These are phyloP conservation scores for Penicillium goetzii DNA, from an alignment of 495 filamentous ascomycete genomes.

Conservation along the genomic window DNA sequence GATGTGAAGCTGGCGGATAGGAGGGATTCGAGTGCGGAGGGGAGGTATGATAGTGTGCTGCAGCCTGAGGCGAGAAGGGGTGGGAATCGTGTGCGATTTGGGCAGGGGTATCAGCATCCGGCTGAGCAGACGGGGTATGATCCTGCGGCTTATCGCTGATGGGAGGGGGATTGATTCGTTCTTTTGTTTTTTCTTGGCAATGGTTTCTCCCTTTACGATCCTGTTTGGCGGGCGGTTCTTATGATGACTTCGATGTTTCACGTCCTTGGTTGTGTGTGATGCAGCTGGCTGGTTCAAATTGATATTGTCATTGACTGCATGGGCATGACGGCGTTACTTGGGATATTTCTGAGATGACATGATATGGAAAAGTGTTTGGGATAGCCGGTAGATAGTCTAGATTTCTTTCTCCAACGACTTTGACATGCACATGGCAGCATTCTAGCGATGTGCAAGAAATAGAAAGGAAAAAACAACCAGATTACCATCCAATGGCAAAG, in stretches of 20 bases:
- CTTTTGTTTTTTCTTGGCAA: neutral
- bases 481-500: constrained; percentile 27
- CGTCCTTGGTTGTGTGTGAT: constrained; percentile 1
- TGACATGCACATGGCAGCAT: constrained; percentile 11
- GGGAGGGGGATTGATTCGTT: neutral
- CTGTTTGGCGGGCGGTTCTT: constrained; percentile 38
- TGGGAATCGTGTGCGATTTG: constrained; percentile 25
- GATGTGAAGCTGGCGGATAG: constrained; percentile 41
- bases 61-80: constrained; percentile 21
- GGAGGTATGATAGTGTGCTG: constrained; percentile 33
- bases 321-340: constrained; percentile 16
- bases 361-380: constrained; percentile 5
- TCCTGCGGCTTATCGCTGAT: constrained; percentile 40
- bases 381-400: constrained; percentile 23
- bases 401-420: constrained; percentile 16
- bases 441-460: constrained; percentile 15
- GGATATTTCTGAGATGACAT: constrained; percentile 10
- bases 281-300: neutral
- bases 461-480: constrained; percentile 14
- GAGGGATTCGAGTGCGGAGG: constrained; percentile 12
- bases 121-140: constrained; percentile 42
- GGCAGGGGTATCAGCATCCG: constrained; percentile 27
- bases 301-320: constrained; percentile 5
- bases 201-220: constrained; percentile 6
- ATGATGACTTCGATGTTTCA: constrained; percentile 39